These are phyloP conservation scores for Daedaleopsis sinensis DNA, from an alignment of 768 basidiomycete species.

Conservation along the genomic window DNA sequence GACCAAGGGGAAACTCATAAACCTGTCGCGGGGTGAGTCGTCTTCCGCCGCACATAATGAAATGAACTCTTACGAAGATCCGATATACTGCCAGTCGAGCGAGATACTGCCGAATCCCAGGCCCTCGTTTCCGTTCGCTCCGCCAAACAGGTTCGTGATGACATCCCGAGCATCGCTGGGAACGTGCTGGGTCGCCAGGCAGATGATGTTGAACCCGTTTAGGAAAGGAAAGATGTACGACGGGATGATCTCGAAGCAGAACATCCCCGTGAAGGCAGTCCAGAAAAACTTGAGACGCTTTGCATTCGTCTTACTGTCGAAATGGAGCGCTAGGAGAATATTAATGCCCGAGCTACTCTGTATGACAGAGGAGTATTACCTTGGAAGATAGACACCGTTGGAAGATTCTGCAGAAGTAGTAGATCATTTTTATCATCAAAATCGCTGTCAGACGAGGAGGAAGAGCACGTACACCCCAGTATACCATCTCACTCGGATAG, in stretches of 20 bases:
- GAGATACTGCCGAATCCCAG: slow-evolving; percentile 61
- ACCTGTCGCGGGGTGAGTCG: slow-evolving; percentile 16
- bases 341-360: no score
- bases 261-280: slow-evolving; percentile 53
- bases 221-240: slow-evolving; percentile 65
- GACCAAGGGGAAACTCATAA: slow-evolving; percentile 54
- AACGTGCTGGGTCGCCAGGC: slow-evolving; percentile 56
- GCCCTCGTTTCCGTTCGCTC: slow-evolving; percentile 67
- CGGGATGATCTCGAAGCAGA: slow-evolving; percentile 55
- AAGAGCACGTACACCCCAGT: slow-evolving; percentile 48
- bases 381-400: slow-evolving; percentile 62
- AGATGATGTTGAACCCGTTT: slow-evolving; percentile 62
- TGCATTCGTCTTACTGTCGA: slow-evolving; percentile 43
- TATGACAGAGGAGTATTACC: no score
- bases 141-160: slow-evolving; percentile 69
- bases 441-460: not conserved
- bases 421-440: not conserved
- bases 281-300: slow-evolving; percentile 59
- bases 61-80: slow-evolving; percentile 31
- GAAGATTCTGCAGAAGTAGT: slow-evolving; percentile 44
- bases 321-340: slow-evolving; percentile 45
- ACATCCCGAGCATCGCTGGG: slow-evolving; percentile 46
- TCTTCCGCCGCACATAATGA: no score
- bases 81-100: slow-evolving; percentile 74
- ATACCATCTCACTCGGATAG: slow-evolving; percentile 67